phyloP scores from a whole-genome alignment of 495 filamentous ascomycete species.

The Diplogelasinospora grovesii region DNA sequence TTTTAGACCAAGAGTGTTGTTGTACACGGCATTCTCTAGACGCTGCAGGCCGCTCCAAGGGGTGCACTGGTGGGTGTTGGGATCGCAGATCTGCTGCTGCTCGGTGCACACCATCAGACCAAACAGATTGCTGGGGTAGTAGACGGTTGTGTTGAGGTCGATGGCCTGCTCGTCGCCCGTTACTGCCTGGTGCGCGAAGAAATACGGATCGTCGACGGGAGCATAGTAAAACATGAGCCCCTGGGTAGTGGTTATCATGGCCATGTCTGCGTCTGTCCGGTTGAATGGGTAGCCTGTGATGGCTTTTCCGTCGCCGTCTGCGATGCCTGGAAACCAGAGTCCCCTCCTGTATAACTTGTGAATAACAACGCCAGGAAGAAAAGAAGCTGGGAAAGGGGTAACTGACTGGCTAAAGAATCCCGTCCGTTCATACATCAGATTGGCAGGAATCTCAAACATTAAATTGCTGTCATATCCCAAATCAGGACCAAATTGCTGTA shows the following conservation, averaged over 20 bases:
- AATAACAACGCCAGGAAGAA: no score
- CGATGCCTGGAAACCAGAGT: not conserved
- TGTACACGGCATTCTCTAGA: not conserved
- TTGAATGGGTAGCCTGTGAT: conserved; percentile 1
- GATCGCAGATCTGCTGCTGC: conserved; percentile 2
- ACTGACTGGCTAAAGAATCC: conserved; percentile 2
- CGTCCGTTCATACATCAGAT: conserved; percentile 1
- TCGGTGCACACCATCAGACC: conserved; percentile 1
- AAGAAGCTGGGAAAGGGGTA: not conserved
- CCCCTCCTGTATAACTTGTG: not conserved
- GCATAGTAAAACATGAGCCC: conserved; percentile 1
- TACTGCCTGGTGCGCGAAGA: not conserved
- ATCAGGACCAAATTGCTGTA: not conserved
- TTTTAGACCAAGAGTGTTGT: conserved; percentile 2
- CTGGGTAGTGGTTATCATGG: conserved; percentile 1
- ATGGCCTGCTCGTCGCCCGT: conserved; percentile 2
- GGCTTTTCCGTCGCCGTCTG: not conserved
- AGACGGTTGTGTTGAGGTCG: not conserved
- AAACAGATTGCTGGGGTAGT: conserved; percentile 1
- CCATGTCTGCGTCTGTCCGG: not conserved
- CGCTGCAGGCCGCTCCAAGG: not conserved
- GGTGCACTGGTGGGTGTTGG: conserved; percentile 2
- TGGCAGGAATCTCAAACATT: not conserved
- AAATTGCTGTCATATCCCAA: not conserved
- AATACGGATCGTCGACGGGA: not conserved